Evolutionary conservation across 2,329 filamentous ascomycete genomes (phyloP), one percentile per base, ranked within the genome.

Genomic region (Monilinia fructigena): DNA sequence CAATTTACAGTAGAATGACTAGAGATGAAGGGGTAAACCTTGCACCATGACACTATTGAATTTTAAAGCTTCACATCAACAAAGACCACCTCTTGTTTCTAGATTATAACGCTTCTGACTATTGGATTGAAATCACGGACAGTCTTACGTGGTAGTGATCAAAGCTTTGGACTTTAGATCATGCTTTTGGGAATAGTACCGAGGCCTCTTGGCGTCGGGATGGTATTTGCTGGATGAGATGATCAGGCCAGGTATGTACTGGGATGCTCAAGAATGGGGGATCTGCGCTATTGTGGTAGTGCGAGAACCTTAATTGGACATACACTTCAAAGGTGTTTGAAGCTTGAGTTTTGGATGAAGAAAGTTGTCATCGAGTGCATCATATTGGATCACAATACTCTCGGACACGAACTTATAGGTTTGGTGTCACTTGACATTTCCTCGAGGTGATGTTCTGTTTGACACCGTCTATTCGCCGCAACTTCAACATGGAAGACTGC

Each of bases 251-350:
- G 55, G 23, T 20, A 45, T 59, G 11, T 31, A n/a, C 56, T 23
- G 42, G 56, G 56, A 31, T 48, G 6, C 42, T 48, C 1, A 23
- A 48, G 28, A 38, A 60, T 60, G 56, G 42, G 56, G 56, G 56
- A 60, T 60, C 56, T 48, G 28, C 56, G 28, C 38, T 60, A 48
- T 35, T 4, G 40, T 31, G 16, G 40, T 48, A 47, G 56, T 60
- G 56, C 56, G 42, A 60, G 42, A 60, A 60, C 42, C 56, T 60
- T 60, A 60, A 35, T 60, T 48, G 14, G 56, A 60, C 56, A 60
- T 60, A 48, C 42, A 60, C n/a, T 31, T 23, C 12, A 3, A 14
- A 48, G 42, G 23, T 23, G 26, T n/a, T 18, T 48, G 56, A 48
- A 60, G 42, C 56, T 26, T 48, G 56, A 28, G 23, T 7, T 35